Evolutionary conservation across 2,329 filamentous ascomycete genomes (phyloP), one percentile per base, ranked within the genome.

Genomic region (Bipolaris bicolor): DNA sequence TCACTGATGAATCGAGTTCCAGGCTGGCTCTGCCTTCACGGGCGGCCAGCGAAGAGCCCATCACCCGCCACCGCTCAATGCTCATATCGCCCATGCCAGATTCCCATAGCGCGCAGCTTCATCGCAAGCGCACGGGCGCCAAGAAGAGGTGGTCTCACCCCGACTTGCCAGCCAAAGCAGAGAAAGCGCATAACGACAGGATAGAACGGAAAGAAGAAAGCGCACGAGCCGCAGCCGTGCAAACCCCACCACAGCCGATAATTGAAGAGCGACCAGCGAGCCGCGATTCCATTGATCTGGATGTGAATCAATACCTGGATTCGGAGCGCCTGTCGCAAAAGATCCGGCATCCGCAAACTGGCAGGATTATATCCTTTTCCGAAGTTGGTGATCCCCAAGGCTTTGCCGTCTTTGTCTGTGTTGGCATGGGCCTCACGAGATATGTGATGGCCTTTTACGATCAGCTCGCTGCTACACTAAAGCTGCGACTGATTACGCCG

Each of bases 401-500:
- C 1, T 94, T 90, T 64, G 94, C 92, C 2, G 91, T 99, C 1
- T 93, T 99, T 66, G 96, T 95, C 73, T 99, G 95, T 70, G 92
- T 99, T 2, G 95, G 95, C 18, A 99, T 99, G 95, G 95, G 95
- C 0, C 78, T 99, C 68, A 99, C 95, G 10, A 86, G 95, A 76
- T 99, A 95, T 73, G 90, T 99, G 58, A 97, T 92, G 59, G 92
- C 93, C 0, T 99, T 99, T 74, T 99, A 98, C 72, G 95, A 99
- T 74, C 95, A 99, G 75, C 82, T 99, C 51, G 95, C 95, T 2
- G 80, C 91, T 69, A 96, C 93, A 0, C 80, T 99, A 57, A 95
- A 92, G 74, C 79, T 99, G 55, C 87, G 95, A 18, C 83, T 99
- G 49, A 96, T 99, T 64, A 98, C 95, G 0, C 90, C 94, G 5